These are phyloP conservation scores for Coprinopsis cinerea DNA, from an alignment of 768 basidiomycete species.

Conservation along the genomic window DNA sequence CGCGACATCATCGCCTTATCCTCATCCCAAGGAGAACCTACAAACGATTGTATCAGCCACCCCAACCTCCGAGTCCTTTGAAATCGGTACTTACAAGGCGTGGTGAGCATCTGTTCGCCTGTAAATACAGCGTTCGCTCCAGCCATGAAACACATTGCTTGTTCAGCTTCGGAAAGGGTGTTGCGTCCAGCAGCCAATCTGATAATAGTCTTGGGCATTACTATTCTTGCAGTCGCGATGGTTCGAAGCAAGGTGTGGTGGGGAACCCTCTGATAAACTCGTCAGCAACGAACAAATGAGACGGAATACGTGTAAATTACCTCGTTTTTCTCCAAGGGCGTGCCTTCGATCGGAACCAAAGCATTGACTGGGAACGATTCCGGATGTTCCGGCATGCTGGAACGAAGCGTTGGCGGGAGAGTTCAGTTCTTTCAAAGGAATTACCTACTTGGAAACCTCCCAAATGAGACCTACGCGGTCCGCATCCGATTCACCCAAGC, in stretches of 20 bases:
- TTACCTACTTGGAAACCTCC: slow-evolving; percentile 81
- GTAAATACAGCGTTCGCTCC: slow-evolving; percentile 98
- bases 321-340: slow-evolving; percentile 88
- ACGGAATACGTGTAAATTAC: slow-evolving; percentile 47
- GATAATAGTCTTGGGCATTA: slow-evolving; percentile 89
- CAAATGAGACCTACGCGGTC: slow-evolving; percentile 92
- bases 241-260: slow-evolving; percentile 86
- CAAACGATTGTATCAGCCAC: slow-evolving; percentile 3
- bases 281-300: slow-evolving; percentile 13
- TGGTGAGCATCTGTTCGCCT: slow-evolving; percentile 97
- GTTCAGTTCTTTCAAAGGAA: not conserved
- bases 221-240: slow-evolving; percentile 91
- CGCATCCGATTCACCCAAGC: slow-evolving; percentile 83
- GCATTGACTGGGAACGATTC: slow-evolving; percentile 99
- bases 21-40: slow-evolving; percentile 45
- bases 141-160: slow-evolving; percentile 98
- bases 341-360: slow-evolving; percentile 91
- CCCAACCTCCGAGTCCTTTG: not conserved
- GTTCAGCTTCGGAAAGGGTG: slow-evolving; percentile 82
- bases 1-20: slow-evolving; percentile 92
- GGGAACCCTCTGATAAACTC: slow-evolving; percentile 55
- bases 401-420: slow-evolving; percentile 12
- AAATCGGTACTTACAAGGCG: slow-evolving; percentile 64
- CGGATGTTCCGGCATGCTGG: slow-evolving; percentile 93
- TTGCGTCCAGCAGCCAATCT: slow-evolving; percentile 92